phyloP scores from a whole-genome alignment of 495 filamentous ascomycete species.

The Trichocladium uniseriatum region DNA sequence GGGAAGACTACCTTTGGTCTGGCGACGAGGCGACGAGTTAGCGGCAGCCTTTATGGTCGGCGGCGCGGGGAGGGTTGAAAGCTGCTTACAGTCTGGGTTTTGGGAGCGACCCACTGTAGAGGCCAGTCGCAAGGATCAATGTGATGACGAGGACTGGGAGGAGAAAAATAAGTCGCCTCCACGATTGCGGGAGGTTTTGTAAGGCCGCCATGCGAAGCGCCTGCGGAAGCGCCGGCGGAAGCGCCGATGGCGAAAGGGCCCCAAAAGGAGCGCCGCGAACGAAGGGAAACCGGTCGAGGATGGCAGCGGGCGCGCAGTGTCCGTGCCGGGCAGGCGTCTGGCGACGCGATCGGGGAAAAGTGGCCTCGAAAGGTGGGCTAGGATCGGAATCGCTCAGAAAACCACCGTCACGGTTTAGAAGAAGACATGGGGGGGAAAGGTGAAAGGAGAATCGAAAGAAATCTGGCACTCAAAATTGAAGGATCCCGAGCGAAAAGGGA shows the following conservation, averaged over 20 bases:
- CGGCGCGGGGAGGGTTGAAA: background rate
- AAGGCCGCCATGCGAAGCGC: constrained; percentile 15
- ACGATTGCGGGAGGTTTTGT: constrained; percentile 16
- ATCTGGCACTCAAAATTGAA: no score
- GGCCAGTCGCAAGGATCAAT: constrained; percentile 7
- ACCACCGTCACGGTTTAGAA: no score
- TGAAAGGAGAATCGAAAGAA: no score
- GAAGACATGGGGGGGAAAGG: no score
- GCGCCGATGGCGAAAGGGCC: background rate
- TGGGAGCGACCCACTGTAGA: constrained; percentile 17
- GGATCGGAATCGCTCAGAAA: no score
- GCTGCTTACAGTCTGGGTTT: constrained; percentile 15
- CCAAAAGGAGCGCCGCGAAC: no score
- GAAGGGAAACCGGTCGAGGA: no score
- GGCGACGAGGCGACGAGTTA: background rate
- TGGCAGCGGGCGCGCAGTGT: no score
- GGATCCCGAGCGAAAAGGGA: no score
- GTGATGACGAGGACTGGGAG: constrained; percentile 11
- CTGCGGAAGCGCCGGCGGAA: background rate
- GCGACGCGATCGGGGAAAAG: no score
- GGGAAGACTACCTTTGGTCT: constrained; percentile 18
- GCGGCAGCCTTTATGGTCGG: background rate
- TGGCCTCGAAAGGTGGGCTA: no score
- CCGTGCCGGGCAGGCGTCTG: no score
- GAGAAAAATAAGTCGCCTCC: constrained; percentile 18